Conservation (phyloP, 169 alveolate genomes). For the Perkinsus olseni region DNA sequence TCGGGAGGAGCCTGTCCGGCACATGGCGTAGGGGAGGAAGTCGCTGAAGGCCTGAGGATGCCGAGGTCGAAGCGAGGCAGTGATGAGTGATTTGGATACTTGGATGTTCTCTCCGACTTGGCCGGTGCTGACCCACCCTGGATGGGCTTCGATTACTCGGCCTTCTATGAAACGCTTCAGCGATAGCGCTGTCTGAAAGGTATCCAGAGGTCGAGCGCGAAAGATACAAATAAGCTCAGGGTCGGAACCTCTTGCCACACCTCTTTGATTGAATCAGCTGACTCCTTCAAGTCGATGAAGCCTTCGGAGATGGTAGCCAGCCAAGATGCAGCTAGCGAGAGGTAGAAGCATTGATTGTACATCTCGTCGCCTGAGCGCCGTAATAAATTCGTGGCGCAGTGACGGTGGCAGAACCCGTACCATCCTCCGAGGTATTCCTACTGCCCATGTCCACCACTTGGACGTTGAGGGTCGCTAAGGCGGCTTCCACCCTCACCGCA, state of each 20-base stretch:
- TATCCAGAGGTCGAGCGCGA: neutral
- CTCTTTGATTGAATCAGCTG: neutral
- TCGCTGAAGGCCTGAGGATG: neutral
- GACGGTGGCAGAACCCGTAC: neutral
- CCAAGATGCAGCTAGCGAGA: neutral
- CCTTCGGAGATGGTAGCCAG: neutral
- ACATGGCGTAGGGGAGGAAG: neutral
- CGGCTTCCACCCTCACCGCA: neutral
- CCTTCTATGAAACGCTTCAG: neutral
- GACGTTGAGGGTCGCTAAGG: neutral
- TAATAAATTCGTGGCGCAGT: no score
- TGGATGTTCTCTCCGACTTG: neutral
- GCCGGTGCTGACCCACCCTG: neutral
- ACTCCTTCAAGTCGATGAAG: neutral
- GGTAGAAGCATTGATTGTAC: neutral
- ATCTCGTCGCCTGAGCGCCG: neutral
- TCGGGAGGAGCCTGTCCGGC: neutral
- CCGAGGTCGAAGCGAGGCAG: neutral
- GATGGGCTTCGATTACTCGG: neutral
- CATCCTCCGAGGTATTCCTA: neutral
- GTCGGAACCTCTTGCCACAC: neutral
- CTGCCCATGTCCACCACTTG: neutral
- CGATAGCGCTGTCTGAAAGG: neutral
- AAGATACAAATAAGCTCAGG: neutral
- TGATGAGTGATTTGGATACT: neutral